These are phyloP conservation scores for Halophytophthora polymorphica DNA, from an alignment of 352 stramenopile genomes.

Conservation along the genomic window DNA sequence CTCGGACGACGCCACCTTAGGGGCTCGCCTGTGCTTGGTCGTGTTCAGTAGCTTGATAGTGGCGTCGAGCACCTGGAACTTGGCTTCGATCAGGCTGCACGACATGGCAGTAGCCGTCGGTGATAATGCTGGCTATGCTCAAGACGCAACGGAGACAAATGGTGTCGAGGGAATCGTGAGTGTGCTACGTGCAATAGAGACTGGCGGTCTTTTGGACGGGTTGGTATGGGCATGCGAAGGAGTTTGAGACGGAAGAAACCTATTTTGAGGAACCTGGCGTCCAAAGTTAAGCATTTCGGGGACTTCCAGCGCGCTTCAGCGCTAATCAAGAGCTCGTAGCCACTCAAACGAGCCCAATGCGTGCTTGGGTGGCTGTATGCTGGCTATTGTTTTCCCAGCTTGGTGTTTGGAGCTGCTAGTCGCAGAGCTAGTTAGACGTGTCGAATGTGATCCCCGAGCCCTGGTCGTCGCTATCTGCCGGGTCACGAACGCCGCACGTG, in stretches of 20 bases:
- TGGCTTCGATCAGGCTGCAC: constrained; percentile 59
- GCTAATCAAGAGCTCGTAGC: no score
- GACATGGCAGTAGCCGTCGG: constrained; percentile 35
- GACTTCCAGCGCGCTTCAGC: no score
- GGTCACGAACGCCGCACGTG: constrained; percentile 19
- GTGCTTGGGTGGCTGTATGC: no score
- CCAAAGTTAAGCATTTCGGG: no score
- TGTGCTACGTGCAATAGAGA: no score
- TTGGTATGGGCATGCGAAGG: no score
- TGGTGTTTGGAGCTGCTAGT: background rate
- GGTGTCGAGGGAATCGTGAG: no score
- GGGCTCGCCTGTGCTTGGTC: constrained; percentile 12
- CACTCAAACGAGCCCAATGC: no score
- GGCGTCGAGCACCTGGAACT: constrained; percentile 56
- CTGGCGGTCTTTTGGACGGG: no score
- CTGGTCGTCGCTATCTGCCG: constrained; percentile 4
- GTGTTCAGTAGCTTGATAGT: constrained; percentile 48
- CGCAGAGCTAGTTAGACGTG: constrained; percentile 15
- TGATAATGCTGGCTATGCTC: constrained; percentile 1
- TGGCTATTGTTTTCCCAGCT: background rate
- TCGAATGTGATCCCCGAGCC: constrained; percentile 32
- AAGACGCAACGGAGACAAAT: no score
- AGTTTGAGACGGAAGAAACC: no score
- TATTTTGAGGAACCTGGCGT: no score
- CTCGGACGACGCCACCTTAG: constrained; percentile 41